Evolutionary conservation across 2,329 filamentous ascomycete species (phyloP).

Genomic region (Eutypella sp.): DNA sequence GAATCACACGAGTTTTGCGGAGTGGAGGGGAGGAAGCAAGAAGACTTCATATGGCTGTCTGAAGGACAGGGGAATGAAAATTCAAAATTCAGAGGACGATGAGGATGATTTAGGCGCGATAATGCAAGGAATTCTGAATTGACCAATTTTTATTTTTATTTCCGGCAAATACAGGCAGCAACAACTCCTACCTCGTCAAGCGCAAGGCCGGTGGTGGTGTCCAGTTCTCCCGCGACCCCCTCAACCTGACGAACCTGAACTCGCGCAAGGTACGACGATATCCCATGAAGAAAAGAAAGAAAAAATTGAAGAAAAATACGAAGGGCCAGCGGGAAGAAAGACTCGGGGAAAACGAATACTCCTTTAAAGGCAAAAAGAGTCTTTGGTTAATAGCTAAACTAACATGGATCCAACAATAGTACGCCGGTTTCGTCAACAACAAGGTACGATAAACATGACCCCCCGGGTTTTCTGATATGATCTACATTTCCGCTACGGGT

Average conservation of each 20-base stretch:
- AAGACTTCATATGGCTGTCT: too few relatives aligned
- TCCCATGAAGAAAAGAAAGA: too few relatives aligned
- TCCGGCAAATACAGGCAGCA: slow-evolving; percentile 61
- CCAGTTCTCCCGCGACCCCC: slow-evolving; percentile 88
- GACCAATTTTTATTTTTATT: slow-evolving; percentile 12
- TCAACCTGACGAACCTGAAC: slow-evolving; percentile 91
- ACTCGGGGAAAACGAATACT: not conserved
- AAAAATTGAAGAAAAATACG: too few relatives aligned
- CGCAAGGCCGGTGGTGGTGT: slow-evolving; percentile 72
- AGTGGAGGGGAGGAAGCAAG: too few relatives aligned
- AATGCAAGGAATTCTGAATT: slow-evolving; percentile 7
- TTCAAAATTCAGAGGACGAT: too few relatives aligned
- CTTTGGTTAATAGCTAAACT: slow-evolving; percentile 26
- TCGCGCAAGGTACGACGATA: slow-evolving; percentile 80
- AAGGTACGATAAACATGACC: slow-evolving; percentile 58
- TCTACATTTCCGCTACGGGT: too few relatives aligned
- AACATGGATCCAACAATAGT: slow-evolving; percentile 44
- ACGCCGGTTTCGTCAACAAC: slow-evolving; percentile 88
- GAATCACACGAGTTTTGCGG: too few relatives aligned
- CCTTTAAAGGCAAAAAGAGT: slow-evolving; percentile 3
- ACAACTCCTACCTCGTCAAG: slow-evolving; percentile 92
- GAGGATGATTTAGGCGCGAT: too few relatives aligned
- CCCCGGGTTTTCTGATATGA: not conserved
- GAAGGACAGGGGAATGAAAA: too few relatives aligned
- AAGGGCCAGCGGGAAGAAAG: slow-evolving; percentile 2